Percentiles rank a stretch among this genome's conserved stretches.
Evolutionary conservation across 1,139 yeast genomes (phyloP).

Genomic region (Candida anutae): DNA sequence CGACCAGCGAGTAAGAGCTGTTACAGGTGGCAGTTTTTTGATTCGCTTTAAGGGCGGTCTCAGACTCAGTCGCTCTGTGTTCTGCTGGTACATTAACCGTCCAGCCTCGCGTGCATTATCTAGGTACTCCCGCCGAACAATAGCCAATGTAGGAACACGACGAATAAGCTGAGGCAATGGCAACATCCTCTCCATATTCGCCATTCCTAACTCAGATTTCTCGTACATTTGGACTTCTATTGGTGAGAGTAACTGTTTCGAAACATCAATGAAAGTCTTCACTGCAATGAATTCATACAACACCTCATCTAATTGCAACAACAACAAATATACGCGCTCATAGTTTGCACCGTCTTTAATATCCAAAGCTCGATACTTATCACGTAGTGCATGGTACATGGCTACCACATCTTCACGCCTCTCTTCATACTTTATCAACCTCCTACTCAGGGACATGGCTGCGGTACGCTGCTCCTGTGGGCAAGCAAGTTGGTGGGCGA

Average conservation of each 20-base stretch:
- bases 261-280: conserved; percentile 6
- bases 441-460: conserved; percentile 4
- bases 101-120: conserved; percentile 29
- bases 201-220: conserved; percentile 7
- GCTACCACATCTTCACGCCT: conserved; percentile 10
- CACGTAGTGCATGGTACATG: conserved; percentile 11
- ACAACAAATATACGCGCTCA: conserved; percentile 10
- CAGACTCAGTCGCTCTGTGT: too few relatives aligned
- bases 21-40: too few relatives aligned
- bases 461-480: too few relatives aligned
- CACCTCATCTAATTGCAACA: conserved; percentile 18
- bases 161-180: conserved; percentile 16
- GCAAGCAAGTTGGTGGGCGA: too few relatives aligned
- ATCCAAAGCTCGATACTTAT: conserved; percentile 5
- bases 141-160: conserved; percentile 16
- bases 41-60: too few relatives aligned
- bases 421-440: conserved; percentile 14
- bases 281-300: conserved; percentile 16
- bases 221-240: conserved; percentile 2
- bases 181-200: conserved; percentile 13
- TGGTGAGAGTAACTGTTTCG: conserved; percentile 4
- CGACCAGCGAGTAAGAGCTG: too few relatives aligned
- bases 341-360: conserved; percentile 7
- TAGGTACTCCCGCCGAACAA: conserved; percentile 19
- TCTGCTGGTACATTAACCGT: conserved; percentile 9